phyloP scores from a whole-genome alignment of 352 stramenopile genomes.

The Peronospora destructor region DNA sequence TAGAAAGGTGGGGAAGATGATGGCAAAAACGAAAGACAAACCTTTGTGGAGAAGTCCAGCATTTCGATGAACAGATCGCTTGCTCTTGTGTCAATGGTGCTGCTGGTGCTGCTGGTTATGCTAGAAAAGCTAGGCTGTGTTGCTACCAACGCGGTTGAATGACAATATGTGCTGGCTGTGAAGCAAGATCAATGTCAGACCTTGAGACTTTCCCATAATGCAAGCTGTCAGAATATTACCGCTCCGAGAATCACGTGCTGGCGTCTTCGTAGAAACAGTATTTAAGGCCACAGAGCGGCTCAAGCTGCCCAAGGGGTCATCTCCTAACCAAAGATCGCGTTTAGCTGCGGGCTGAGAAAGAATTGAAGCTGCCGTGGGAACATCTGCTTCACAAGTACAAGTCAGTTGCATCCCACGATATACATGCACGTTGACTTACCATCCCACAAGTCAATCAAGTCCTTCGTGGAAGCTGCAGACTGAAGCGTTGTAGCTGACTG shows the following conservation, averaged over 20 bases:
- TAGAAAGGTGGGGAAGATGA: not conserved
- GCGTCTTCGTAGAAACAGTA: slow-evolving; percentile 1
- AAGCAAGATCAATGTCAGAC: slow-evolving; percentile 2
- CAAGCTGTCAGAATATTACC: slow-evolving; percentile 7
- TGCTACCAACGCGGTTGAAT: slow-evolving; percentile 2
- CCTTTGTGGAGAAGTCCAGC: slow-evolving; percentile 35
- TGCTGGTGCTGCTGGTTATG: slow-evolving; percentile 2
- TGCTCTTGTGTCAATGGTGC: slow-evolving; percentile 1
- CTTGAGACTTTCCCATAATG: not conserved
- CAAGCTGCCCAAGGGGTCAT: slow-evolving; percentile 10
- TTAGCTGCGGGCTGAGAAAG: slow-evolving; percentile 5
- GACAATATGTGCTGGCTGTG: slow-evolving; percentile 13
- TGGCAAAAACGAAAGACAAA: slow-evolving; percentile 1
- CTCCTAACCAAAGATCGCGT: slow-evolving; percentile 23
- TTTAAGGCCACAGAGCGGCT: slow-evolving; percentile 2
- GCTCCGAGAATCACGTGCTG: slow-evolving; percentile 14
- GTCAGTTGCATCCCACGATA: slow-evolving; percentile 3
- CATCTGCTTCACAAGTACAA: slow-evolving; percentile 7
- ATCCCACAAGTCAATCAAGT: slow-evolving; percentile 66
- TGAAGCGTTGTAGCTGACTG: slow-evolving; percentile 8
- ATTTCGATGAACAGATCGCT: slow-evolving; percentile 37
- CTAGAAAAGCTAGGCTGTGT: slow-evolving; percentile 4
- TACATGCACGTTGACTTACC: slow-evolving; percentile 20
- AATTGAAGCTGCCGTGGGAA: slow-evolving; percentile 1
- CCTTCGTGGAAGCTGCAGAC: slow-evolving; percentile 20